Base-by-base conservation (phyloP, 78 protist genomes). In the Dictyostelium brefeldianum region DNA sequence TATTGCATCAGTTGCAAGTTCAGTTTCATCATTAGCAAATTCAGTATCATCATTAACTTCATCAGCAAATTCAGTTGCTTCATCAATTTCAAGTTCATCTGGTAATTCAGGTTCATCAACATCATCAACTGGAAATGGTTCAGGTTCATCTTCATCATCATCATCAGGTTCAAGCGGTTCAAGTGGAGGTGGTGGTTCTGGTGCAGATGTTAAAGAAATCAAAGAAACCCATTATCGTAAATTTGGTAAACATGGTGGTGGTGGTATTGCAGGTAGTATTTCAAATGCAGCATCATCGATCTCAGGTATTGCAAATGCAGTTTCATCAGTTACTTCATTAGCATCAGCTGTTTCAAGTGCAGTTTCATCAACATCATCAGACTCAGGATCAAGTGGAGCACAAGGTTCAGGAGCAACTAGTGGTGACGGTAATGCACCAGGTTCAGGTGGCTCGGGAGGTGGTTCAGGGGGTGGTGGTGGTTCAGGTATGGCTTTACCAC, bases 381-480 rank as follows among this genome's bases (percentile, higher is more conserved):
- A 65, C 10, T 5, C 47, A 25, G 73, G 73, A 25, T 29, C 47
- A 29, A 25, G 43, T 27, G 73, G 47, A 25, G 73, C 73, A 12
- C 73, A 65, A 65, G 73, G 73, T 65, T 27, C 43, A 25, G 73
- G 73, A 12, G 25, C 73, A 29, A 65, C 73, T 4, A 65, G 73
- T 65, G 73, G 73, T 25, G 73, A 65, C 27, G 73, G 73, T 29
- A 65, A 65, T 65, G 73, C 73, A 25, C 73, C 73, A 65, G 73
- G 73, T 12, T 12, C 46, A 27, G 67, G 67, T n/a, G 22, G 36
- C 0, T 62, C 70, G 25, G 73, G 73, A 11, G 73, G 73, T 65
- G 73, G 73, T 14, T 65, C 73, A 12, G 73, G 73, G 25, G 69
- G 59, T 20, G 59, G 59, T 15, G 90, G 80, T 50, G 22, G 51